phyloP scores from a whole-genome alignment of 2,329 filamentous ascomycete genomes.

The Penicillium italicum region DNA sequence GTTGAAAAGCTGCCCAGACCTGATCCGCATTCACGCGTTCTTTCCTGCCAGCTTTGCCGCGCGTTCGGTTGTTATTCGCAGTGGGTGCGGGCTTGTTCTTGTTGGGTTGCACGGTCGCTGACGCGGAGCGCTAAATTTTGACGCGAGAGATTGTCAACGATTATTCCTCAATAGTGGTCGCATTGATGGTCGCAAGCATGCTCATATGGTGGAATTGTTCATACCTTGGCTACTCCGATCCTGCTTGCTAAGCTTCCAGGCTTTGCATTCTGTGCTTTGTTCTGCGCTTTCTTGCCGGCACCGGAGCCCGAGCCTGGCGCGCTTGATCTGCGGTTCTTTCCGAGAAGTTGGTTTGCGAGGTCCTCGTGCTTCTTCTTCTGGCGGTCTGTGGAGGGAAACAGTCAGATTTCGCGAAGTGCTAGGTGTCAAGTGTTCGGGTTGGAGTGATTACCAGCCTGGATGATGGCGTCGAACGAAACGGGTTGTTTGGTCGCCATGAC shows the following conservation, averaged over 20 bases:
- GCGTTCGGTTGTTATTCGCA: constrained; percentile 18
- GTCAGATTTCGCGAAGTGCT: constrained; percentile 6
- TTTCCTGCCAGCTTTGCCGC: constrained; percentile 27
- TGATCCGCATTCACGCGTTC: constrained; percentile 37
- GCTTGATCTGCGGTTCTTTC: constrained; percentile 50
- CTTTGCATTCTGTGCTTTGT: constrained; percentile 41
- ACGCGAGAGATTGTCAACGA: neutral
- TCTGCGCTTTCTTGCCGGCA: constrained; percentile 18
- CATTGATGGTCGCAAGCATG: neutral
- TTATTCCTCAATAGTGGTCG: neutral
- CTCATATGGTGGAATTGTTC: neutral
- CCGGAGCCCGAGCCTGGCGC: constrained; percentile 43
- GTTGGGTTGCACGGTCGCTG: constrained; percentile 38
- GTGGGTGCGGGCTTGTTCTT: constrained; percentile 39
- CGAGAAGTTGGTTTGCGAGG: constrained; percentile 58
- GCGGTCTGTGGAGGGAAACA: constrained; percentile 41
- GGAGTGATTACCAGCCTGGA: constrained; percentile 45
- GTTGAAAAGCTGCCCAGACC: constrained; percentile 30
- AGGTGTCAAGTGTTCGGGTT: neutral
- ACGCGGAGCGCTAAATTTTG: constrained; percentile 38
- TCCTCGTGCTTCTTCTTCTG: constrained; percentile 54
- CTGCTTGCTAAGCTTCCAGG: constrained; percentile 55
- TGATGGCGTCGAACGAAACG: constrained; percentile 51
- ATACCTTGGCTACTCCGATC: constrained; percentile 57
- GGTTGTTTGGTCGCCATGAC: constrained; percentile 38